These are phyloP conservation scores for Pseudozyma sp. DNA, from an alignment of 1,284 basidiomycete genomes.

Conservation along the genomic window DNA sequence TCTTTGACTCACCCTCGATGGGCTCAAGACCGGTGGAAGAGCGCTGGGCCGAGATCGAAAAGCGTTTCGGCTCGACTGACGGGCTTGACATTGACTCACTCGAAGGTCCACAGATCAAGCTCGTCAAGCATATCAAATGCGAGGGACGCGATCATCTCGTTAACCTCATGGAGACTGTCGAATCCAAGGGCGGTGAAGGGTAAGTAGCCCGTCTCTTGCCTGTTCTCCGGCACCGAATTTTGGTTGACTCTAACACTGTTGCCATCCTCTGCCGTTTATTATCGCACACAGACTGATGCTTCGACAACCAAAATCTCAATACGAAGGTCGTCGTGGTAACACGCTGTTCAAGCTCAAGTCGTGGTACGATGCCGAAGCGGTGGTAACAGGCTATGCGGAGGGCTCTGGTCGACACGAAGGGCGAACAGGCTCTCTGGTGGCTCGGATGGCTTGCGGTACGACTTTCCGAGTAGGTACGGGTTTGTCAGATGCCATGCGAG, in stretches of 20 bases:
- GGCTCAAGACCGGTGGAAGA: conserved; percentile 74
- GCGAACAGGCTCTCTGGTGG: conserved; percentile 74
- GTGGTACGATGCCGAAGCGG: conserved; percentile 78
- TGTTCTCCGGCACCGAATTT: background rate
- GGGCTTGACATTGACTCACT: conserved; percentile 33
- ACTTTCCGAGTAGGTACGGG: conserved; percentile 63
- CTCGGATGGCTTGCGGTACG: conserved; percentile 76
- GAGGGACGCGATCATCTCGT: conserved; percentile 73
- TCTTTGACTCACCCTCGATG: conserved; percentile 77
- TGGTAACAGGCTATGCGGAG: conserved; percentile 74
- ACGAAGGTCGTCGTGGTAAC: conserved; percentile 74
- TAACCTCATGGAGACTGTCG: conserved; percentile 74
- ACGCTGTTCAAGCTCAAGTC: conserved; percentile 78
- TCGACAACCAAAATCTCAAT: conserved; percentile 73
- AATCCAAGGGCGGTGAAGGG: conserved; percentile 76
- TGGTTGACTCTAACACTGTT: too few species aligned
- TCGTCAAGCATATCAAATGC: conserved; percentile 74
- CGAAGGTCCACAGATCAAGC: conserved; percentile 70
- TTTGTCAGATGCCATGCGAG: conserved; percentile 54
- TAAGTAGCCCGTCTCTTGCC: conserved; percentile 15
- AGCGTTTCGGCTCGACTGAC: conserved; percentile 72
- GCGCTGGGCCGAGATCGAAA: conserved; percentile 72
- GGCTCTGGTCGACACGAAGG: conserved; percentile 75
- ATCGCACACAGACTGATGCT: conserved; percentile 73
- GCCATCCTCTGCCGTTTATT: too few species aligned